phyloP scores from a whole-genome alignment of 2,329 filamentous ascomycete species.

The Diplodia sapinea region DNA sequence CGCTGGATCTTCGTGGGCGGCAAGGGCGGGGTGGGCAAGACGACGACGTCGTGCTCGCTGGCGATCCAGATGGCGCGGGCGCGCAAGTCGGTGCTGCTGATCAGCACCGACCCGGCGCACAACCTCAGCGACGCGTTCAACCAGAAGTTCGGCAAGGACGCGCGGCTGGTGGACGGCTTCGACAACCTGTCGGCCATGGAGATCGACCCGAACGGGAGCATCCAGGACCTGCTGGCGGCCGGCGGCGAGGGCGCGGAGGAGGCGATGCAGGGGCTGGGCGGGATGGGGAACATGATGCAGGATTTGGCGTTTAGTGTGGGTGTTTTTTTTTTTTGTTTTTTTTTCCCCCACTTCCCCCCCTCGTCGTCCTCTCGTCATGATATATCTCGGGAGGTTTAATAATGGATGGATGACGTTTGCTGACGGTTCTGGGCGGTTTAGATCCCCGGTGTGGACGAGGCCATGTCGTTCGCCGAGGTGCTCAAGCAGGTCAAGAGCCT shows the following conservation, averaged over 20 bases:
- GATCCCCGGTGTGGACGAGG: conserved; percentile 98
- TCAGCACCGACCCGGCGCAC: conserved; percentile 97
- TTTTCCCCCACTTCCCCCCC: no score
- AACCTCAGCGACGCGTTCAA: conserved; percentile 97
- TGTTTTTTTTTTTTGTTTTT: conserved; percentile 33
- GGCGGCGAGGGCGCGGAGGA: conserved; percentile 74
- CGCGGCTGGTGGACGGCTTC: conserved; percentile 88
- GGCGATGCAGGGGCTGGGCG: conserved; percentile 69
- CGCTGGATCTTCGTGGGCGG: conserved; percentile 99
- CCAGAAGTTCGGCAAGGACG: conserved; percentile 99
- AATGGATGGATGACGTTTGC: not conserved
- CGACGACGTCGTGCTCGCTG: conserved; percentile 97
- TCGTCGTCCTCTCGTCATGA: no score
- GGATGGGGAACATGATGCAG: conserved; percentile 96
- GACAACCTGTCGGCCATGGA: conserved; percentile 97
- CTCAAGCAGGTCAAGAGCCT: conserved; percentile 99
- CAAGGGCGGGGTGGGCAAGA: conserved; percentile 98
- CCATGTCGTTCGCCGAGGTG: conserved; percentile 99
- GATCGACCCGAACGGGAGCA: conserved; percentile 97
- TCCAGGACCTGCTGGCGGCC: conserved; percentile 88
- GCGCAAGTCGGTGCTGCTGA: conserved; percentile 93
- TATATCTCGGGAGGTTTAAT: not conserved
- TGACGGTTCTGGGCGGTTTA: conserved; percentile 44
- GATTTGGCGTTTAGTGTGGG: conserved; percentile 92
- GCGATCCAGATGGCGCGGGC: conserved; percentile 96